Conservation (phyloP, 495 filamentous ascomycete genomes). For the Lasiosphaeria hispida region DNA sequence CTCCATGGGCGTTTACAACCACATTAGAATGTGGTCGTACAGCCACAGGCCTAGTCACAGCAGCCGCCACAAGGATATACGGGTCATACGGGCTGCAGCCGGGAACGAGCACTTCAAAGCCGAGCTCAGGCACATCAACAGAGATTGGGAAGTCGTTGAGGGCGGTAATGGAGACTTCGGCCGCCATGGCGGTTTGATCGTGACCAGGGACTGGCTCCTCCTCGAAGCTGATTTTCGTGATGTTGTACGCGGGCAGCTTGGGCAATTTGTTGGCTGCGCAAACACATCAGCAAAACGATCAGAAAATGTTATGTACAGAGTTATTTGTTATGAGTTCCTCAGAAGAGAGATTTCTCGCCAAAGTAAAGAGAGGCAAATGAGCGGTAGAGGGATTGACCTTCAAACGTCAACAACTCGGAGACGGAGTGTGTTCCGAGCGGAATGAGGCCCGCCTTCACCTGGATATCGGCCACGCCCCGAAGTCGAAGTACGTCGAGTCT, state of each 20-base stretch:
- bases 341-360: conserved; percentile 46
- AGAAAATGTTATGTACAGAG: background rate
- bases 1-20: conserved; percentile 62
- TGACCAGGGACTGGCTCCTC: conserved; percentile 55
- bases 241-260: conserved; percentile 69
- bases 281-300: conserved; percentile 28
- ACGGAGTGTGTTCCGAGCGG: conserved; percentile 70
- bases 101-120: conserved; percentile 78
- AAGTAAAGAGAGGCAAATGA: conserved; percentile 53
- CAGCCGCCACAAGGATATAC: conserved; percentile 63
- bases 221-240: conserved; percentile 70
- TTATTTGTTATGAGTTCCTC: conserved; percentile 12
- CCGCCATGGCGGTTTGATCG: conserved; percentile 63
- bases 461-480: conserved; percentile 65
- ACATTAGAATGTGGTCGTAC: conserved; percentile 65
- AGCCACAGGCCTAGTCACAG: conserved; percentile 61
- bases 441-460: conserved; percentile 74
- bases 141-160: conserved; percentile 72
- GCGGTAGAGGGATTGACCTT: conserved; percentile 70
- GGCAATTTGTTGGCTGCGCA: conserved; percentile 64
- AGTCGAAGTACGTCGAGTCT: conserved; percentile 64
- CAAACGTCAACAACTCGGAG: conserved; percentile 67
- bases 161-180: conserved; percentile 67
- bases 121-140: conserved; percentile 71
- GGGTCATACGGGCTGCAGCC: conserved; percentile 71